Base-by-base conservation (phyloP, 129 eudicot genomes). In the Escallonia herrerae region DNA sequence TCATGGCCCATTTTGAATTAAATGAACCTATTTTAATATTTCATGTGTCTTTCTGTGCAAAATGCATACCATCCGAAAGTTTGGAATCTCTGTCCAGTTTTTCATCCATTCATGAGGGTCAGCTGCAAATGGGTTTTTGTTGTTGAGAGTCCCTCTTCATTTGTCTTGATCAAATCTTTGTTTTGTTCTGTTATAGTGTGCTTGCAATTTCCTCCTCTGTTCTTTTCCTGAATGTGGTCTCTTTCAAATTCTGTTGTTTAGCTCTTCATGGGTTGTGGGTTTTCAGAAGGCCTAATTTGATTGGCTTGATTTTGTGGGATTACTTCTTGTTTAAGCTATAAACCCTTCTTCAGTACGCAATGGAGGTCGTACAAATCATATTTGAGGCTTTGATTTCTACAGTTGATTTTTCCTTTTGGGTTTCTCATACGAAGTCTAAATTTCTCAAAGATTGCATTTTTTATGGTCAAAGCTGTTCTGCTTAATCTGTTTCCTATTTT, bases 11-110 rank as follows among this genome's bases (percentile, higher is more conserved):
- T 47, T 63, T 72, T 55, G 58, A 44, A 43, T 46, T 63, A 58
- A 58, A 15, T 71, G 70, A 39, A 45, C 54, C 43, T 37, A 52
- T 6, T 63, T 58, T 48, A 74, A 50, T 70, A 15, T 8, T 22
- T 41, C 41, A 41, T 64, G 56, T 64, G 58, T 68, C 80, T 74
- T 82, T 76, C 64, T 62, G 56, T 66, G 74, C 74, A 79, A 81
- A 22, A 22, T 22, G 33, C 33, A 83, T 70, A 68, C 80, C 58
- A 71, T 70, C 72, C 78, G 63, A 79, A 86, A 86, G 97, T 81
- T 86, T 86, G 71, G 91, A 87, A 90, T 86, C 84, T 72, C 73
- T 70, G 41, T 70, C 62, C 64, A 51, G 72, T 71, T 65, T 22
- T 22, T 78, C 72, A 56, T 49, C 74, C 74, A 77, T 73, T 67